Percentiles rank a stretch among this genome's conserved stretches.
phyloP scores from a whole-genome alignment of 2,329 filamentous ascomycete genomes.

The Aspergillus melleus region DNA sequence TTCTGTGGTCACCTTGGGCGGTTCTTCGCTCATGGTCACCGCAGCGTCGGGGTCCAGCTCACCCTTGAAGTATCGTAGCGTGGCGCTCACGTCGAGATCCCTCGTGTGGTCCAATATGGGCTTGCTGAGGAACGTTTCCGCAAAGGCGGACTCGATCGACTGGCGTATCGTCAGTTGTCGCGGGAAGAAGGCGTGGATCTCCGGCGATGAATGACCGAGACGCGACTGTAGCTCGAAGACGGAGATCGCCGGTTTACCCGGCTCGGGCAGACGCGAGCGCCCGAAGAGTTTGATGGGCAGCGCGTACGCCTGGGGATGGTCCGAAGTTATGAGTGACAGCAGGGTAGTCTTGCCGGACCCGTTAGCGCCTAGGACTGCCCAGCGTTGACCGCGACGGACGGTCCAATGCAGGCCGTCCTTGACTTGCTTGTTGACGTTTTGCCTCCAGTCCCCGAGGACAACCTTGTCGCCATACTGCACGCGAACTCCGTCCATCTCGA shows the following conservation, averaged over 20 bases:
- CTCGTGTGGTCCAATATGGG: slow-evolving; percentile 64
- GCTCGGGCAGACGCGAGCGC: slow-evolving; percentile 72
- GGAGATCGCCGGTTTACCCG: slow-evolving; percentile 71
- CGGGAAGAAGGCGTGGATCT: slow-evolving; percentile 92
- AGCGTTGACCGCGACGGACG: slow-evolving; percentile 78
- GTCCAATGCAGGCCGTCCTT: slow-evolving; percentile 75
- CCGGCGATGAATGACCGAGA: slow-evolving; percentile 90
- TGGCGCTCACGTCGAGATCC: slow-evolving; percentile 63
- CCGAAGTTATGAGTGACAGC: slow-evolving; percentile 87
- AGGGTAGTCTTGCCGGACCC: slow-evolving; percentile 95
- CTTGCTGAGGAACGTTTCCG: slow-evolving; percentile 76
- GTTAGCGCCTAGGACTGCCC: slow-evolving; percentile 92
- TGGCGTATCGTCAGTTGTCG: slow-evolving; percentile 70
- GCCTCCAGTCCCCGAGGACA: slow-evolving; percentile 78
- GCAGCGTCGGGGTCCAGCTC: slow-evolving; percentile 66
- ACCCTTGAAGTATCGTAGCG: slow-evolving; percentile 72
- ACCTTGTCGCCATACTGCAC: slow-evolving; percentile 77
- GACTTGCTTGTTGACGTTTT: slow-evolving; percentile 53
- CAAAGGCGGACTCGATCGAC: slow-evolving; percentile 82
- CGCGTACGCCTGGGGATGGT: slow-evolving; percentile 92
- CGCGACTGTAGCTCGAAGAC: slow-evolving; percentile 90
- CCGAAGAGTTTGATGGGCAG: slow-evolving; percentile 86
- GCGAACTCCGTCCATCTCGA: slow-evolving; percentile 83
- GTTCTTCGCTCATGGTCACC: slow-evolving; percentile 15
- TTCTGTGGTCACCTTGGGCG: neutral